Base-by-base conservation (phyloP, 371 early-diverging fungal genomes). In the Mortierella sp. region DNA sequence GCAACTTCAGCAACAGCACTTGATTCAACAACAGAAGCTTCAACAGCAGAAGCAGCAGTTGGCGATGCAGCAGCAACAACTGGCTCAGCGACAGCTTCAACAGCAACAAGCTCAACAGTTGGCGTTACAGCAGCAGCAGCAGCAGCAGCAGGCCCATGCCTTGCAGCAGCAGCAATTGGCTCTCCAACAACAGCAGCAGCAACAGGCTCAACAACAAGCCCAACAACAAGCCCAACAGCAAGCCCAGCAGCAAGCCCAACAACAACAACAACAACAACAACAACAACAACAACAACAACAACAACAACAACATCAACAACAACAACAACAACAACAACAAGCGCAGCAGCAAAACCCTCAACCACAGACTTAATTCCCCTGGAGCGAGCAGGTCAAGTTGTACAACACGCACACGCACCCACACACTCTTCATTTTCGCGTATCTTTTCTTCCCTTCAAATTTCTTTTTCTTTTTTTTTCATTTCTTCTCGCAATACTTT, bases 11-110 rank as follows among this genome's bases (percentile, higher is more conserved):
- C 78, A 77, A 47, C 79, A 81, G 75, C 81, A 81, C 26, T 60
- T 78, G 57, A 47, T 81, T 11, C 80, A 80, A 28, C 84, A 84
- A 55, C 84, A 81, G 60, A 78, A 80, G 60, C 19, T 82, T 10
- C 79, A 75, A 68, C 79, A 78, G 48, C 74, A 73, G 44, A 76
- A 76, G 80, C 74, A 71, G 57, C 60, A 65, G 38, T 65, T 65
- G 11, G 79, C 75, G 68, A 63, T 76, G 79, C 82, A 78, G 58
- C 82, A 82, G 38, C 83, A 82, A 54, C 50, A 75, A 60, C 31
- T 73, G 60, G 77, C 58, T 13, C 72, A 76, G 38, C 80, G 77
- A 71, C 84, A 80, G 63, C 57, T 79, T 47, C 79, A 79, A 58
- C 80, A 79, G 42, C 80, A 77, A n/a, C 84, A 80, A 70, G 77